Conservation (phyloP, 176 grass and related monocot genomes). For the Lolium perenne region DNA sequence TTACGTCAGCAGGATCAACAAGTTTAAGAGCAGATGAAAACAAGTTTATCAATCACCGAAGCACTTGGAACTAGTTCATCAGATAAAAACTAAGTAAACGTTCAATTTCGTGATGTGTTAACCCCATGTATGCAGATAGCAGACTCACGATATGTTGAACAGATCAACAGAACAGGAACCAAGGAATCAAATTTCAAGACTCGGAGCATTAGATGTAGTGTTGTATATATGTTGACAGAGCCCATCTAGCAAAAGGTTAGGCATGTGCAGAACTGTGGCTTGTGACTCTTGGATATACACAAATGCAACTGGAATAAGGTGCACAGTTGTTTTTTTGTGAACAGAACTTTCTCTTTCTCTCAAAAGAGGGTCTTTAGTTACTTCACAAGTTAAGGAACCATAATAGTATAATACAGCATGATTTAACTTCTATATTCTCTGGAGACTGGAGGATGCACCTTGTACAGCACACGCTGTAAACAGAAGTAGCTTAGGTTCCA, state of each 20-base stretch:
- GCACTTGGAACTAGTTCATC: neutral
- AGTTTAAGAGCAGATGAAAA: neutral
- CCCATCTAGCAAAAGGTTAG: constrained; percentile 12
- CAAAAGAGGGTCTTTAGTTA: neutral
- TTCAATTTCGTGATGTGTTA: neutral
- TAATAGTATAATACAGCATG: constrained; percentile 13
- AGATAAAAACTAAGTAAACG: constrained; percentile 32
- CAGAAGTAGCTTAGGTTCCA: neutral
- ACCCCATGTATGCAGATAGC: constrained; percentile 10
- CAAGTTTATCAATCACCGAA: constrained; percentile 6
- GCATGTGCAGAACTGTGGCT: neutral
- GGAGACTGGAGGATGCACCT: neutral
- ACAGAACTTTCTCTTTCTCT: neutral
- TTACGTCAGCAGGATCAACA: constrained; percentile 13
- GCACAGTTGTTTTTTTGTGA: constrained; percentile 16
- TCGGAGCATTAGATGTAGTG: neutral
- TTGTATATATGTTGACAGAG: constrained; percentile 6
- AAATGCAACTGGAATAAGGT: neutral
- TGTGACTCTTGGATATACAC: neutral
- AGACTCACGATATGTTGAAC: constrained; percentile 1
- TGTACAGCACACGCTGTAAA: neutral
- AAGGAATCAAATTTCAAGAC: constrained; percentile 17
- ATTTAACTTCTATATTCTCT: neutral
- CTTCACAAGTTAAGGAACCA: constrained; percentile 16
- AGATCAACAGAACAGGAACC: constrained; percentile 6